Base-by-base conservation (phyloP, 352 stramenopile genomes). In the Globisporangium spiculum region DNA sequence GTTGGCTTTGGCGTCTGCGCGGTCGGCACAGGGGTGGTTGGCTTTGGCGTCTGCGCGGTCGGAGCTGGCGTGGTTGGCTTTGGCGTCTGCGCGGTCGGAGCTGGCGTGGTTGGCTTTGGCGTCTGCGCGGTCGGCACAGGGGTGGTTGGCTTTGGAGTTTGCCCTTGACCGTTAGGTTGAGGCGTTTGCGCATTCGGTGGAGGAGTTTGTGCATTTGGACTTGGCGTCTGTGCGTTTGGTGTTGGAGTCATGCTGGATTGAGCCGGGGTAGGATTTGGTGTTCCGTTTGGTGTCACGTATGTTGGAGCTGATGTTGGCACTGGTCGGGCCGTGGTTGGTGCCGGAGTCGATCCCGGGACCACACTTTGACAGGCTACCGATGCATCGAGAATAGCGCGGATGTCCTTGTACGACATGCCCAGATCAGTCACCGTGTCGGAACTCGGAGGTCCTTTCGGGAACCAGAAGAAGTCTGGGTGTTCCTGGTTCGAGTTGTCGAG, bases 321-420 rank as follows among this genome's bases (percentile, higher is more conserved):
- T 2, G 60, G 60, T 16, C 6, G 32, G 14, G 22, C 9, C 12
- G 60, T 57, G 26, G 46, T 57, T 6, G 60, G 60, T 3, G n/a
- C 46, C 22, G 60, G 60, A 2, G 46, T 65, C 4, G 34, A 20
- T 12, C 56, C 32, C 22, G 56, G 36, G 44, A 27, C 30, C 16
- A 41, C 32, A 16, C 53, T 52, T n/a, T 46, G 26, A 52, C 62
- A 67, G 8, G 50, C 53, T 4, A 61, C 6, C n/a, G 62, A 67
- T 10, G 60, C 60, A 24, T 65, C 60, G 20, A 65, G 41, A 24
- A 65, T 41, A 7, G 24, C 26, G 9, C 60, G 60, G 10, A 65
- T 46, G 16, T 65, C 60, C 60, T 65, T 54, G 52, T 67, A 67
- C 18, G 24, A 24, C 32, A 67, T 67, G 8, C 62, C 62, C 5